A percentile compares a stretch with the other conserved stretches of the same genome.
Evolutionary conservation across 1,284 basidiomycete genomes (phyloP).

Genomic region (Cutaneotrichosporon sp.): DNA sequence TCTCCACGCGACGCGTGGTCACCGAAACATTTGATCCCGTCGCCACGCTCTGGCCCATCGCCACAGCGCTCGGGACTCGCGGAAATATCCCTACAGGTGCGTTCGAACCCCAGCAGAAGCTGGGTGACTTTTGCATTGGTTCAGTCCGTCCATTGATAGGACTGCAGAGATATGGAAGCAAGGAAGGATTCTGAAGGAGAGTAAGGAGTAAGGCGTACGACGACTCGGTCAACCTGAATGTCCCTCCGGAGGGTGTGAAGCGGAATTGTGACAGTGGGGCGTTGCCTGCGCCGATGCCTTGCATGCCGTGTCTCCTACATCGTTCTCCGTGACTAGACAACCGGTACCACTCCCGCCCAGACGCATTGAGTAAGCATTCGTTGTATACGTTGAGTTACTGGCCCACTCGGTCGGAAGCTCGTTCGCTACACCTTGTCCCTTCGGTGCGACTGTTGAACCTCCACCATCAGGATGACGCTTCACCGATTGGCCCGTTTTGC

Average conservation of each 20-base stretch:
- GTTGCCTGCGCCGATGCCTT: too few species aligned
- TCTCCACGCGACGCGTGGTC: conserved; percentile 16
- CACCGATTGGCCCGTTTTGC: conserved; percentile 11
- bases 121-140: neutral
- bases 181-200: too few species aligned
- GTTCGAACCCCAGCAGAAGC: conserved; percentile 2
- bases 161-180: too few species aligned
- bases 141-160: neutral
- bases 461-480: conserved; percentile 3
- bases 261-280: too few species aligned
- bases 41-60: neutral
- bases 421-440: neutral
- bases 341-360: too few species aligned
- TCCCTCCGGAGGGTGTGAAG: too few species aligned
- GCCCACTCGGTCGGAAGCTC: neutral
- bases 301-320: too few species aligned
- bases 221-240: too few species aligned
- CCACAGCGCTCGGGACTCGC: conserved; percentile 1
- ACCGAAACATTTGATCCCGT: conserved; percentile 2
- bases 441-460: neutral
- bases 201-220: too few species aligned
- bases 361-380: too few species aligned
- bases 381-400: neutral
- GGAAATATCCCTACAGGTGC: neutral
- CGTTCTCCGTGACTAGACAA: too few species aligned